Evolutionary conservation across 1,284 basidiomycete genomes (phyloP).

Genomic region (Ceratobasidium sp.): DNA sequence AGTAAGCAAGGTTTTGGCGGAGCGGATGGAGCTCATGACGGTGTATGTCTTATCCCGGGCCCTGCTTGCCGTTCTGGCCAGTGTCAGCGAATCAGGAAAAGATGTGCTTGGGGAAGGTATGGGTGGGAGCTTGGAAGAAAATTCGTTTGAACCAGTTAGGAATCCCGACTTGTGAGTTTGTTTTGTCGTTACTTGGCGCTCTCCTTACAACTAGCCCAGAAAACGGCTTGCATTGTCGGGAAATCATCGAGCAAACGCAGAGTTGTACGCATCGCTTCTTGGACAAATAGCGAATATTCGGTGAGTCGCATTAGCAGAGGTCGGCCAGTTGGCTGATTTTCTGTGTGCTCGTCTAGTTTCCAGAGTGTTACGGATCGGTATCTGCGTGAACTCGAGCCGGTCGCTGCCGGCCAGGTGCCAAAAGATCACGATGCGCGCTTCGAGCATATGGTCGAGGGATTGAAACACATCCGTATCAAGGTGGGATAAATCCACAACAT

Average conservation of each 20-base stretch:
- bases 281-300: slow-evolving; percentile 81
- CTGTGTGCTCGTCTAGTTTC: slow-evolving; percentile 60
- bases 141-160: slow-evolving; percentile 79
- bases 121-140: slow-evolving; percentile 81
- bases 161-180: slow-evolving; percentile 64
- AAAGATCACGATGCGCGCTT: slow-evolving; percentile 82
- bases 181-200: slow-evolving; percentile 4
- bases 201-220: slow-evolving; percentile 27
- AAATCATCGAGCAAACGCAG: slow-evolving; percentile 80
- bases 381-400: slow-evolving; percentile 75
- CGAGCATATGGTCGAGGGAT: slow-evolving; percentile 80
- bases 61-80: slow-evolving; percentile 76
- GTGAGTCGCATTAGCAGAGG: slow-evolving; percentile 52
- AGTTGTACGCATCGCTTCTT: slow-evolving; percentile 80
- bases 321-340: neutral
- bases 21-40: slow-evolving; percentile 45
- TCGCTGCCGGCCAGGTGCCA: slow-evolving; percentile 71
- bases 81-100: slow-evolving; percentile 59
- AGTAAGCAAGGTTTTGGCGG: slow-evolving; percentile 48
- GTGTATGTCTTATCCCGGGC: slow-evolving; percentile 90
- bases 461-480: slow-evolving; percentile 82
- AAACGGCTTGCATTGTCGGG: slow-evolving; percentile 66
- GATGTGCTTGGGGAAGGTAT: slow-evolving; percentile 78
- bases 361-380: slow-evolving; percentile 88
- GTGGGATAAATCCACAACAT: slow-evolving; percentile 51